Base-by-base conservation (phyloP, 495 filamentous ascomycete genomes). In the Mytilinidion resinicola region DNA sequence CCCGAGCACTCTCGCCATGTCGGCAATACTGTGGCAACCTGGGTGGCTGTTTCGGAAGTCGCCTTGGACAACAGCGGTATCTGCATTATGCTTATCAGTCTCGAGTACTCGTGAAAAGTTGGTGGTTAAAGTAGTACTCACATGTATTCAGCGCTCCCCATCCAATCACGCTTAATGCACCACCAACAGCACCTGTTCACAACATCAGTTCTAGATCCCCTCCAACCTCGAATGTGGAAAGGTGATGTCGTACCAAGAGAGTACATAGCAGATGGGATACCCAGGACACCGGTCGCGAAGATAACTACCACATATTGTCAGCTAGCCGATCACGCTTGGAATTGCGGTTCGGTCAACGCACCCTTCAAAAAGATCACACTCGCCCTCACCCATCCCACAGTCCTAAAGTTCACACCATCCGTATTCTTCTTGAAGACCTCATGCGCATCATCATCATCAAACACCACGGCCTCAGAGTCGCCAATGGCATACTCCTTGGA, bases 21-120 rank as follows among this genome's bases (percentile, higher is more conserved):
- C 87, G 33, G 83, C 83, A 68, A 91, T 84, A 69, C 83, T 82
- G 57, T 82, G 75, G 42, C 91, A 82, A 12, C 86, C 75, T 1
- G 88, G 88, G 65, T 84, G 83, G 56, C 72, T 77, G 55, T 83
- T 64, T 67, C 90, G 90, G 68, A 93, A 83, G 68, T 91, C 85
- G 30, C 85, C 87, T 44, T 59, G 52, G 10, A 69, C 64, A 38
- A 70, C 59, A 20, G 67, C 65, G 53, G 67, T 63, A 55, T 68
- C 67, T 46, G 59, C 57, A 44, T 34, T 9, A n/a, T 6, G 21
- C 41, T 1, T 42, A 46, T 37, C 36, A 34, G 25, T 11, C 10
- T 43, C 8, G n/a, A 21, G 37, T 1, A 3, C 20, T 35, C 3
- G 12, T n/a, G n/a, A 4, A 33, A 30, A 30, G 25, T 30, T 30